A percentile compares a stretch with the other conserved stretches of the same genome.
These are phyloP conservation scores for Musa acuminata DNA, from an alignment of 176 grass and related monocot species.

Conservation along the genomic window DNA sequence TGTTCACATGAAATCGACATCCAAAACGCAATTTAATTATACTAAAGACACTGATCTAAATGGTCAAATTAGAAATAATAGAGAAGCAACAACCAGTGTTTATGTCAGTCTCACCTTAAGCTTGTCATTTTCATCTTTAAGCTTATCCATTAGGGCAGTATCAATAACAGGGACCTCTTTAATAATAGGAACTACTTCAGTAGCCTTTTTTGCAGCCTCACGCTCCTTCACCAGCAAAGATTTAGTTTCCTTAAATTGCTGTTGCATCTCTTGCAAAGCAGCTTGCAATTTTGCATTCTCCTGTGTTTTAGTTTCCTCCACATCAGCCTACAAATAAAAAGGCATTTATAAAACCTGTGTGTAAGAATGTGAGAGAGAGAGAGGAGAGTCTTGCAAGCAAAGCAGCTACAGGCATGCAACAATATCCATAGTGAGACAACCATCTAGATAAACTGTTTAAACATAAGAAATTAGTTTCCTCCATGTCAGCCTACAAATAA, in stretches of 20 bases:
- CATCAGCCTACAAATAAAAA: slow-evolving; percentile 48
- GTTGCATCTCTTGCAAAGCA: slow-evolving; percentile 63
- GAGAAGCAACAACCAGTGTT: not conserved
- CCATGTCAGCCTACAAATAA: not conserved
- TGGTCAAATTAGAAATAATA: not conserved
- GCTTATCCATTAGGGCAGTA: slow-evolving; percentile 70
- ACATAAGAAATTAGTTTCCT: too few relatives aligned
- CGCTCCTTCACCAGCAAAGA: slow-evolving; percentile 62
- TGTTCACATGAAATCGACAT: too few relatives aligned
- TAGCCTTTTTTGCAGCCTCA: slow-evolving; percentile 51
- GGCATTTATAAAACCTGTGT: not conserved
- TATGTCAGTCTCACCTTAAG: slow-evolving; percentile 54
- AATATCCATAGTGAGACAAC: too few relatives aligned
- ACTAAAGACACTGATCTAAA: not conserved
- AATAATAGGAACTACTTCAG: slow-evolving; percentile 61
- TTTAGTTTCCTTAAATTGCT: slow-evolving; percentile 82
- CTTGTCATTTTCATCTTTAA: slow-evolving; percentile 89
- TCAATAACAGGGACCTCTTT: slow-evolving; percentile 94
- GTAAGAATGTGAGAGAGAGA: not conserved
- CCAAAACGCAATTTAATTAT: not conserved
- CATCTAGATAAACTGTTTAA: too few relatives aligned
- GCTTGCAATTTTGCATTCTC: slow-evolving; percentile 87
- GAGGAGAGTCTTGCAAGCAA: too few relatives aligned
- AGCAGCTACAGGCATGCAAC: too few relatives aligned
- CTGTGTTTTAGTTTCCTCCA: slow-evolving; percentile 83